Percentiles rank a stretch among this genome's conserved stretches.
Evolutionary conservation across 2,329 filamentous ascomycete genomes (phyloP).

Genomic region (Bipolaris zeicola): DNA sequence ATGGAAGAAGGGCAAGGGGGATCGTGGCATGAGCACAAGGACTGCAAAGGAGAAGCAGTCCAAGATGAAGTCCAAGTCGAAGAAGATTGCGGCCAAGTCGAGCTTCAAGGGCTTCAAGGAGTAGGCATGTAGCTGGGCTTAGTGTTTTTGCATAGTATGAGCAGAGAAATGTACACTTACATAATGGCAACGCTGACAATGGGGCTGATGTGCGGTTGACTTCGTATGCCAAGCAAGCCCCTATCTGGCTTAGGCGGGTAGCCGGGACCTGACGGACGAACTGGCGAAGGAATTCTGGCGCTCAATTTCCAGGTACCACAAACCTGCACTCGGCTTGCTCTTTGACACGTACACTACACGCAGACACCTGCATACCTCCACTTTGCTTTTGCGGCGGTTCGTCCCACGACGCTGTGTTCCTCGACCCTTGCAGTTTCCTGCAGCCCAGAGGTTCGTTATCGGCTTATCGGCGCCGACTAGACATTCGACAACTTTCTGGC

Average conservation of each 20-base stretch:
- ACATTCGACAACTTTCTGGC: slow-evolving; percentile 35
- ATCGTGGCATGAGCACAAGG: slow-evolving; percentile 57
- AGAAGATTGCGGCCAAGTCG: slow-evolving; percentile 26
- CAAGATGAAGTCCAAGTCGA: slow-evolving; percentile 32
- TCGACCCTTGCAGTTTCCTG: slow-evolving; percentile 7
- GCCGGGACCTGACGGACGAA: slow-evolving; percentile 31
- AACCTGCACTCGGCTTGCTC: slow-evolving; percentile 3
- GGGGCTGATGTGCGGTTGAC: slow-evolving; percentile 15
- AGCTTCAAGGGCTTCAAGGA: slow-evolving; percentile 21
- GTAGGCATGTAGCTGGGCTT: slow-evolving; percentile 1
- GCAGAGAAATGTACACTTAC: too few species aligned
- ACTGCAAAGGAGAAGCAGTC: slow-evolving; percentile 48
- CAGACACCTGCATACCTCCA: not conserved
- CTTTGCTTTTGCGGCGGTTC: slow-evolving; percentile 6
- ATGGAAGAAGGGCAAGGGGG: slow-evolving; percentile 76
- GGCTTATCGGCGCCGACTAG: slow-evolving; percentile 39
- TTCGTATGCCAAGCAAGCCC: slow-evolving; percentile 27
- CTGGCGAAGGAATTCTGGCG: slow-evolving; percentile 24
- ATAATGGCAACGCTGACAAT: not conserved
- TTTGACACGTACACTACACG: slow-evolving; percentile 17
- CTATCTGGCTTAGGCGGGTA: slow-evolving; percentile 32
- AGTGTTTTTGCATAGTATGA: not conserved
- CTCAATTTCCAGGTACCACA: slow-evolving; percentile 19
- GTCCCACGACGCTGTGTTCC: slow-evolving; percentile 1
- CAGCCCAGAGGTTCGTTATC: slow-evolving; percentile 39